Conservation (phyloP, 441 rosid genomes). For the Arabidopsis lyrata region DNA sequence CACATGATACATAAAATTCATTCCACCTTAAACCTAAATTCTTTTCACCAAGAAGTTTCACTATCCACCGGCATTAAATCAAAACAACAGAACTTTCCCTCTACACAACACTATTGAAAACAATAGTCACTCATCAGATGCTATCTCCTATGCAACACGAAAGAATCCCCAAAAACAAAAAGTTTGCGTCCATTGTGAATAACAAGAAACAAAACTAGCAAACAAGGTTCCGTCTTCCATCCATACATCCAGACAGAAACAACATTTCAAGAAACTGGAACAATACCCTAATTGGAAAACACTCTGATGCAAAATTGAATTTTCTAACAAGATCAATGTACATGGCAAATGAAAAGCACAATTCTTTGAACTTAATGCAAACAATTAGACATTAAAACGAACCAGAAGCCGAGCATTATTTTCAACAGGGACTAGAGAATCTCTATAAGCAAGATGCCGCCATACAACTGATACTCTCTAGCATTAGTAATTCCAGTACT, state of each 20-base stretch:
- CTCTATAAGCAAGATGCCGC: slow-evolving; percentile 87
- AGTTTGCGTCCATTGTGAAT: not conserved
- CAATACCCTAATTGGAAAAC: not conserved
- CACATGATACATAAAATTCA: slow-evolving; percentile 4
- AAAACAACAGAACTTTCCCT: not conserved
- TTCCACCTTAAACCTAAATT: not conserved
- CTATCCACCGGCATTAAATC: not conserved
- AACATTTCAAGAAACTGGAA: slow-evolving; percentile 1
- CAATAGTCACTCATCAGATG: not conserved
- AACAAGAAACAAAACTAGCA: not conserved
- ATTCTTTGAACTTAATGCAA: not conserved
- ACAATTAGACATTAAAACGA: slow-evolving; percentile 20
- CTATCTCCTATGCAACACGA: not conserved
- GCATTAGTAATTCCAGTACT: slow-evolving; percentile 78
- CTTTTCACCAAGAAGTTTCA: not conserved
- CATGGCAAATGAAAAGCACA: not conserved
- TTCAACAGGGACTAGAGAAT: slow-evolving; percentile 56
- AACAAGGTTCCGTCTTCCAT: not conserved
- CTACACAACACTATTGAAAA: slow-evolving; percentile 2
- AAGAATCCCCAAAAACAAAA: slow-evolving; percentile 12
- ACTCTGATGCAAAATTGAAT: not conserved
- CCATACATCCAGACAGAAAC: slow-evolving; percentile 10
- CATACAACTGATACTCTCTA: slow-evolving; percentile 82
- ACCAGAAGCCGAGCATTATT: slow-evolving; percentile 67
- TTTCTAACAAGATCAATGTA: not conserved